Base-by-base conservation (phyloP, 2,329 filamentous ascomycete genomes). In the Alternaria sp. region DNA sequence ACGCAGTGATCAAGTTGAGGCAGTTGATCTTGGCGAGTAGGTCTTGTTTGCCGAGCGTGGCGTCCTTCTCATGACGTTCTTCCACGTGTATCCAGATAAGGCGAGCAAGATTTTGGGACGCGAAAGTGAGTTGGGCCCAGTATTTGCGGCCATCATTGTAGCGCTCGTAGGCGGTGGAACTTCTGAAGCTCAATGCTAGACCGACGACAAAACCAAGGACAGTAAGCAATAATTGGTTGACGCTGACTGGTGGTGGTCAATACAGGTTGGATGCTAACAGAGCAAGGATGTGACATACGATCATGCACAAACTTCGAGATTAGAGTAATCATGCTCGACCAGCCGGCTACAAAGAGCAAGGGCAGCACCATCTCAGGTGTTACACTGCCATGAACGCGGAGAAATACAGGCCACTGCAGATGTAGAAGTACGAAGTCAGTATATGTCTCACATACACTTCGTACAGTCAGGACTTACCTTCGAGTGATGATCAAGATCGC, bases 181-280 rank as follows among this genome's bases (percentile, higher is more conserved):
- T 91, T 64, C 91, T 88, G 80, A 94, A 93, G 3, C 89, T 92
- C 36, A 94, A 83, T 8, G 89, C 86, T 62, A 94, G 81, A 86
- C 89, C 89, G 76, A 94, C 90, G 63, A 93, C 90, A 82, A 94
- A 93, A 89, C 91, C 91, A 52, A 91, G 86, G 59, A 94, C 88
- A 1, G 91, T 93, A 56, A 93, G 84, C 15, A 93, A 84, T 26
- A 92, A 86, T 12, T 86, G 87, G 69, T 86, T 85, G 62, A 93
- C 87, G 43, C 85, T 85, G 23, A 90, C 77, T 61, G 66, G 82
- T 73, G 13, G 17, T 3, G 10, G 21, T 54, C 15, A 59, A 30
- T 49, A 47, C 6, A 32, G 13, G 8, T 10, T 13, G 2, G 10
- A 25, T 30, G 6, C 4, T 13, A 8, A 10, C 6, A 43, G 19